Percentiles rank a stretch among this genome's conserved stretches.
phyloP scores from a whole-genome alignment of 1,284 basidiomycete species.

The Cutaneotrichosporon cyanovorans region DNA sequence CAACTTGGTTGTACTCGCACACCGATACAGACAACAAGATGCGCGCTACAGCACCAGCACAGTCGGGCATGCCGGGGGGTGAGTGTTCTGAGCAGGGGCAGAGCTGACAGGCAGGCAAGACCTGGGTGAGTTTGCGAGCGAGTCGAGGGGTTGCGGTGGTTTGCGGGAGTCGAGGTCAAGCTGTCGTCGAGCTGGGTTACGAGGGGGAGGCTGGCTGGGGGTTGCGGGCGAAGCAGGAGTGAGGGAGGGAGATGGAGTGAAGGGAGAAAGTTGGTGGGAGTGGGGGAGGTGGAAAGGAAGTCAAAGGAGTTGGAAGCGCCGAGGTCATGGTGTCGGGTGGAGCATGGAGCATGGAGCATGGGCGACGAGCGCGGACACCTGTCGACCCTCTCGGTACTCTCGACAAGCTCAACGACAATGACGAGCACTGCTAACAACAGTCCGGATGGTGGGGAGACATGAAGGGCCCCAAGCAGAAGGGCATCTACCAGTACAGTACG shows the following conservation, averaged over 20 bases:
- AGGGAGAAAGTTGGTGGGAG: neutral
- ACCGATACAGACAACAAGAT: conserved; percentile 42
- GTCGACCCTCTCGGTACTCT: too few relatives aligned
- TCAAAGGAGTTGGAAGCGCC: too few relatives aligned
- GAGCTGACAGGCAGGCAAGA: conserved; percentile 31
- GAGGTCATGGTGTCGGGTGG: too few relatives aligned
- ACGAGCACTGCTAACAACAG: conserved; percentile 44
- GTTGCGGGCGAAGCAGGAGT: neutral
- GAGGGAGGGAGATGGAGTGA: neutral
- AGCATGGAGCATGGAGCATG: too few relatives aligned
- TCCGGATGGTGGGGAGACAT: conserved; percentile 89
- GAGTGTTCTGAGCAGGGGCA: conserved; percentile 44
- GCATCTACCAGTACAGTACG: conserved; percentile 73
- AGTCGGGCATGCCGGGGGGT: conserved; percentile 63
- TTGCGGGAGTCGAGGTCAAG: neutral
- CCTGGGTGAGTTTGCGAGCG: conserved; percentile 24
- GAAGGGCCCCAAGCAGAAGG: conserved; percentile 63
- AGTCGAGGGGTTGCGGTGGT: neutral
- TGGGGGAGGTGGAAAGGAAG: neutral
- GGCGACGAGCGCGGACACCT: too few relatives aligned
- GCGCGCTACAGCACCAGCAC: conserved; percentile 59
- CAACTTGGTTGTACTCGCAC: neutral
- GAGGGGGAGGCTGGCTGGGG: too few relatives aligned
- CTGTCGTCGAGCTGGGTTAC: neutral
- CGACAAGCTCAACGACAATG: neutral